phyloP scores from a whole-genome alignment of 2,329 filamentous ascomycete species.

The Mycocentrospora acerina region DNA sequence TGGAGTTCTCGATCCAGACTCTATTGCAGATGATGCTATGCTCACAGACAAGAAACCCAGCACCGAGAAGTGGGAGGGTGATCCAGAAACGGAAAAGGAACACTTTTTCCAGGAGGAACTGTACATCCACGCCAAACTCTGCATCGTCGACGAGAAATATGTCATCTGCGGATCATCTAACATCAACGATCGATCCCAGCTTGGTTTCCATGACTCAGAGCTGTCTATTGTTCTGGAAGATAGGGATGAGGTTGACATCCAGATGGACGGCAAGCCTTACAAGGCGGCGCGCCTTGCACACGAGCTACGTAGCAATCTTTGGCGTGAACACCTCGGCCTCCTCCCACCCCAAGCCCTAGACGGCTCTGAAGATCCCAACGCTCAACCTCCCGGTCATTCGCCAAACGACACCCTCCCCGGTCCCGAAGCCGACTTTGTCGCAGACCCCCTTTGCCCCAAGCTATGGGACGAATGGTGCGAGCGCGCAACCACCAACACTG shows the following conservation, averaged over 20 bases:
- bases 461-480: conserved; percentile 67
- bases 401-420: conserved; percentile 75
- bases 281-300: conserved; percentile 79
- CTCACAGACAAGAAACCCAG: conserved; percentile 62
- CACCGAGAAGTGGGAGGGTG: conserved; percentile 76
- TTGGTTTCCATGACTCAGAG: conserved; percentile 88
- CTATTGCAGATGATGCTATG: conserved; percentile 81
- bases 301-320: conserved; percentile 77
- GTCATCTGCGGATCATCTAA: conserved; percentile 87
- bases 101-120: conserved; percentile 96
- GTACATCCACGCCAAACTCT: conserved; percentile 89
- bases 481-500: conserved; percentile 70
- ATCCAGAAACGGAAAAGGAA: conserved; percentile 71
- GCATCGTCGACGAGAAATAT: conserved; percentile 83
- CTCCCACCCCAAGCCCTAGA: conserved; percentile 70
- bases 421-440: conserved; percentile 62
- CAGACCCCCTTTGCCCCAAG: conserved; percentile 60
- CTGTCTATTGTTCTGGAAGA: conserved; percentile 90
- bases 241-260: conserved; percentile 66
- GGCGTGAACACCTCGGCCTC: conserved; percentile 88
- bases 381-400: conserved; percentile 68
- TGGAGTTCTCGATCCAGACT: conserved; percentile 58
- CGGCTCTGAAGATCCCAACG: conserved; percentile 70
- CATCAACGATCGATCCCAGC: conserved; percentile 85
- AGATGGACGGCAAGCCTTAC: conserved; percentile 77